Evolutionary conservation across 805 yeast genomes (phyloP), one percentile per base, ranked within the genome.

Genomic region (Barnettozyma vustinii): DNA sequence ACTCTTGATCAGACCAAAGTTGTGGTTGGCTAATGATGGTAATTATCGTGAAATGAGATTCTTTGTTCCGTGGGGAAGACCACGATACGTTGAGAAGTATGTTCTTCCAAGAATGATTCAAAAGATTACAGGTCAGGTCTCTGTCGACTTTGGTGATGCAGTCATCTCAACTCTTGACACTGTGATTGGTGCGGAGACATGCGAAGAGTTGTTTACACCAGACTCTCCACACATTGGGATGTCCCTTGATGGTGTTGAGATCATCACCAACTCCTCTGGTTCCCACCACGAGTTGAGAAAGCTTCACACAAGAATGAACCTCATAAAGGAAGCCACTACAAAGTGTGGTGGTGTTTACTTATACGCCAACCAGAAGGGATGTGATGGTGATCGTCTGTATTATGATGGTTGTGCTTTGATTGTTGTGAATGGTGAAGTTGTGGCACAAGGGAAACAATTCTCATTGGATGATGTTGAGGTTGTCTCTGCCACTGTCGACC

Each of bases 401-500:
- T 94, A 94, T 63, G 99, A 94, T 65, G 99, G 99, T 0, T 88
- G 97, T 71, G 97, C 99, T 0, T 72, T 89, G 60, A 94, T 95
- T 63, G 89, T 90, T 7, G 87, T 91, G 42, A 94, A 95, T 64
- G 99, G 99, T 33, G 70, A 81, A 52, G 83, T 95, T 53, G 84
- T 94, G 5, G 97, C 96, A 1, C 99, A 94, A 65, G 98, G 94
- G 2, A 72, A 86, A 2, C 99, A 94, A 68, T 94, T 94, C 61
- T 82, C 95, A 1, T 70, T 94, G 47, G 74, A 79, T 43, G 99
- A 94, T 58, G 97, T 94, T 21, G 99, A 94, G 67, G 98, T 95
- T 10, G 74, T 94, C 20, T 76, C 89, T n/a, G 99, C 99, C 1
- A 92, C 98, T 1, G 84, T 95, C 43, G 96, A 94, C 63, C 70